phyloP scores from a whole-genome alignment of 352 stramenopile species.

The Globisporangium abappressorium region DNA sequence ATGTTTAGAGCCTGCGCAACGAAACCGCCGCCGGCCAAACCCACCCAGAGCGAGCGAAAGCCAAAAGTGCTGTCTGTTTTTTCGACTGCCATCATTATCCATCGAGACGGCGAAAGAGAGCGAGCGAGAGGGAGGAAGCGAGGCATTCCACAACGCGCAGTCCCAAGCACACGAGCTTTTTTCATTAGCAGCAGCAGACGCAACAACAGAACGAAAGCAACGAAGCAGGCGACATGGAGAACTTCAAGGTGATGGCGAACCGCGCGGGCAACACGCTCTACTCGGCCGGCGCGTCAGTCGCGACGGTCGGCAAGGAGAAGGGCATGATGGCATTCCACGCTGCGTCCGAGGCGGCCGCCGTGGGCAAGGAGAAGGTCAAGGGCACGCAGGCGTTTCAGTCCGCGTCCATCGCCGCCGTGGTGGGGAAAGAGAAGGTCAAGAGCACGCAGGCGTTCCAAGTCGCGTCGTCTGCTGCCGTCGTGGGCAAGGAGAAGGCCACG shows the following conservation, averaged over 20 bases:
- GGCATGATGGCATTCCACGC: slow-evolving; percentile 27
- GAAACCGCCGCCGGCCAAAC: not conserved
- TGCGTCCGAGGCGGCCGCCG: slow-evolving; percentile 25
- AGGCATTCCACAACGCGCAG: not conserved
- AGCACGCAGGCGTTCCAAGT: slow-evolving; percentile 41
- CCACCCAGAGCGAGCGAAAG: not conserved
- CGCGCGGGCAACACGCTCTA: slow-evolving; percentile 73
- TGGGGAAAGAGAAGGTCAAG: slow-evolving; percentile 56
- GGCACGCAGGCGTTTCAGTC: slow-evolving; percentile 55
- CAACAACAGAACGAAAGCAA: not conserved
- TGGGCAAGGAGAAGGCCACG: slow-evolving; percentile 57
- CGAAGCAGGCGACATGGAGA: slow-evolving; percentile 30
- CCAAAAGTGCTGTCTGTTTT: slow-evolving; percentile 5
- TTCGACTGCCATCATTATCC: not conserved
- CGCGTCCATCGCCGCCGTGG: slow-evolving; percentile 40
- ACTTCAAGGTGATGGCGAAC: slow-evolving; percentile 72
- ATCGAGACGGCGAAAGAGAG: slow-evolving; percentile 4
- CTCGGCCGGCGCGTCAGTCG: slow-evolving; percentile 47
- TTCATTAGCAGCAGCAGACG: not conserved
- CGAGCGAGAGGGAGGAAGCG: not conserved
- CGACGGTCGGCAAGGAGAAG: slow-evolving; percentile 48
- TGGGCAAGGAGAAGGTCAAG: slow-evolving; percentile 36
- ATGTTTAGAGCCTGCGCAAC: not conserved
- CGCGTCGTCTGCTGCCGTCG: slow-evolving; percentile 39
- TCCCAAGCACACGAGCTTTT: not conserved